phyloP scores from a whole-genome alignment of 2,329 filamentous ascomycete genomes.

The Nannizzia gypsea region DNA sequence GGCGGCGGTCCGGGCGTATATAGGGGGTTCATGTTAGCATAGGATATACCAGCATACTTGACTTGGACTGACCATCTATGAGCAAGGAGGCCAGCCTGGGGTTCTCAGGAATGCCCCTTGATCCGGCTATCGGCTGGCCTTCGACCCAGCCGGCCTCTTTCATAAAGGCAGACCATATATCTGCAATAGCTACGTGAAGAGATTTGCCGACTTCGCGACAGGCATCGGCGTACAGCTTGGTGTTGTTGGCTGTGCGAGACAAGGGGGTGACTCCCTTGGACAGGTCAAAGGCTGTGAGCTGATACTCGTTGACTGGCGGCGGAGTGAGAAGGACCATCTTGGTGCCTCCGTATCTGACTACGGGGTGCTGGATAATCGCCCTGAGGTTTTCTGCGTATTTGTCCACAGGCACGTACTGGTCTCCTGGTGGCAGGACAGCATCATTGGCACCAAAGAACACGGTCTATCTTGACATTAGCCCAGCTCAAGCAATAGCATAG shows the following conservation, averaged over 20 bases:
- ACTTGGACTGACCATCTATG: constrained; percentile 42
- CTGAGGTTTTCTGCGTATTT: constrained; percentile 62
- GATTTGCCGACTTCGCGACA: constrained; percentile 48
- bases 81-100: constrained; percentile 43
- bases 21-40: neutral
- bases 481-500: neutral
- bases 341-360: constrained; percentile 56
- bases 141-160: constrained; percentile 44
- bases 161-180: constrained; percentile 73
- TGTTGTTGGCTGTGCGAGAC: constrained; percentile 47
- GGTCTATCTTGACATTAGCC: constrained; percentile 37
- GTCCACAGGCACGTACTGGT: constrained; percentile 67
- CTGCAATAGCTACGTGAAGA: constrained; percentile 52
- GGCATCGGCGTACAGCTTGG: constrained; percentile 54
- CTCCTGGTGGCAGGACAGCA: constrained; percentile 54
- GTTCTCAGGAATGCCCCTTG: constrained; percentile 46
- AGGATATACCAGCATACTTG: neutral
- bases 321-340: constrained; percentile 67
- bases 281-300: constrained; percentile 41
- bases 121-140: constrained; percentile 43
- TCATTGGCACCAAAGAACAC: constrained; percentile 89
- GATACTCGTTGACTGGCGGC: constrained; percentile 70
- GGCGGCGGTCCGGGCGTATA: no score
- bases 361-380: constrained; percentile 59
- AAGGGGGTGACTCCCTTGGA: constrained; percentile 35